phyloP scores from a whole-genome alignment of 73 alveolate species.

The Blepharisma stoltei region DNA sequence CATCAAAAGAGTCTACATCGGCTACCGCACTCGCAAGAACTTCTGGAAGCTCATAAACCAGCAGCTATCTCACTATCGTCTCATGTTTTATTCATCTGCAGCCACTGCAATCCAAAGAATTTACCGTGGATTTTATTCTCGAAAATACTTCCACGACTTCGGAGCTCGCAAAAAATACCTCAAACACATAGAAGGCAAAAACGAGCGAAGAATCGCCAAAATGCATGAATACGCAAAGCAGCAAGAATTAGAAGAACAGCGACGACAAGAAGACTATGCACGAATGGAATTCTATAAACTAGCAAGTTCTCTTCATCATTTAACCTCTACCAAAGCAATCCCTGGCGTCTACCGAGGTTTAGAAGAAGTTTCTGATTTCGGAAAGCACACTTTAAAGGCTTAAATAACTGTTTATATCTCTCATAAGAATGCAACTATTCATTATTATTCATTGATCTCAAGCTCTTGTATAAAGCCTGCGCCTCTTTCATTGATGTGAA shows the following conservation, averaged over 20 bases:
- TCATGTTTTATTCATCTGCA: not conserved
- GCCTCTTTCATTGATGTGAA: slow-evolving; percentile 52
- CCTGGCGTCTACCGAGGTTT: not conserved
- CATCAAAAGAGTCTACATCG: not conserved
- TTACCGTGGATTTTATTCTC: slow-evolving; percentile 55
- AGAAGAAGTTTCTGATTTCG: slow-evolving; percentile 34
- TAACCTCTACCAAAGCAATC: not conserved
- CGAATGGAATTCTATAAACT: slow-evolving; percentile 61
- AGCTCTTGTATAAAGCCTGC: slow-evolving; percentile 1
- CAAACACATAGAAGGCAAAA: slow-evolving; percentile 41
- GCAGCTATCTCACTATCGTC: not conserved
- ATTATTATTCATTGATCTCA: slow-evolving; percentile 32
- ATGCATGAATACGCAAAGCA: slow-evolving; percentile 39
- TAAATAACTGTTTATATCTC: no score
- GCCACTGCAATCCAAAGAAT: not conserved
- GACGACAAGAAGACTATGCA: slow-evolving; percentile 55
- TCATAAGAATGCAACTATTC: not conserved
- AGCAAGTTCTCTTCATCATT: slow-evolving; percentile 69
- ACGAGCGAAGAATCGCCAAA: slow-evolving; percentile 41
- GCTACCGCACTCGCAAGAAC: not conserved
- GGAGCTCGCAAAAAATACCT: slow-evolving; percentile 59
- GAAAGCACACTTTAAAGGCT: slow-evolving; percentile 14
- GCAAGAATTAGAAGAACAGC: not conserved
- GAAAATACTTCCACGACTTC: slow-evolving; percentile 68
- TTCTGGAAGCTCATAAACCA: not conserved